These are phyloP conservation scores for Xylaria flabelliformis DNA, from an alignment of 495 filamentous ascomycete species.

Conservation along the genomic window DNA sequence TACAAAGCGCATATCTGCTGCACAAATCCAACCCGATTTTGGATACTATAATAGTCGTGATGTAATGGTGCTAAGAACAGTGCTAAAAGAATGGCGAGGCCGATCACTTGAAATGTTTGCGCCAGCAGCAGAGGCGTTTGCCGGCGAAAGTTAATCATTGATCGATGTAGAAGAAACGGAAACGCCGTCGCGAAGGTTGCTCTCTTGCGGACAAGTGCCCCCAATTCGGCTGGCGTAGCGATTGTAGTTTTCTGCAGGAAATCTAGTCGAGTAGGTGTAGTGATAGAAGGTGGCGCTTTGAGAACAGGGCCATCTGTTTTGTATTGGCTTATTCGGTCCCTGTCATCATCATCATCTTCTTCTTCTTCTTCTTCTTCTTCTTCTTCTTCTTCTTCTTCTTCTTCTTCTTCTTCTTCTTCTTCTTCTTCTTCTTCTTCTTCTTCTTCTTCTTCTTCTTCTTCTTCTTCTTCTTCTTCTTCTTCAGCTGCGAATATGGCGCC, in stretches of 20 bases:
- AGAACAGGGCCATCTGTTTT: neutral
- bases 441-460: neutral
- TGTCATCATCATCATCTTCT: neutral
- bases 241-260: constrained; percentile 47
- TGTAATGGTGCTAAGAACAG: constrained; percentile 76
- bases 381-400: neutral
- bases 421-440: neutral
- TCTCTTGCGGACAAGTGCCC: constrained; percentile 65
- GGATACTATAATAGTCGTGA: constrained; percentile 69
- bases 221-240: constrained; percentile 72
- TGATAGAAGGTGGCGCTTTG: neutral
- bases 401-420: neutral
- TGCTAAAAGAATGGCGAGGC: constrained; percentile 67
- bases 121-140: constrained; percentile 69
- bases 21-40: constrained; percentile 73
- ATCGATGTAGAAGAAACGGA: constrained; percentile 69
- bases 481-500: neutral
- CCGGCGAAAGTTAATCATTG: constrained; percentile 69
- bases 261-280: constrained; percentile 20
- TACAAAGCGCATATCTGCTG: constrained; percentile 74
- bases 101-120: constrained; percentile 70
- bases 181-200: constrained; percentile 65
- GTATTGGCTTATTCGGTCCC: neutral
- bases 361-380: neutral
- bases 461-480: too few relatives aligned